phyloP scores from a whole-genome alignment of 768 basidiomycete genomes.

The Chalciporus piperatus region DNA sequence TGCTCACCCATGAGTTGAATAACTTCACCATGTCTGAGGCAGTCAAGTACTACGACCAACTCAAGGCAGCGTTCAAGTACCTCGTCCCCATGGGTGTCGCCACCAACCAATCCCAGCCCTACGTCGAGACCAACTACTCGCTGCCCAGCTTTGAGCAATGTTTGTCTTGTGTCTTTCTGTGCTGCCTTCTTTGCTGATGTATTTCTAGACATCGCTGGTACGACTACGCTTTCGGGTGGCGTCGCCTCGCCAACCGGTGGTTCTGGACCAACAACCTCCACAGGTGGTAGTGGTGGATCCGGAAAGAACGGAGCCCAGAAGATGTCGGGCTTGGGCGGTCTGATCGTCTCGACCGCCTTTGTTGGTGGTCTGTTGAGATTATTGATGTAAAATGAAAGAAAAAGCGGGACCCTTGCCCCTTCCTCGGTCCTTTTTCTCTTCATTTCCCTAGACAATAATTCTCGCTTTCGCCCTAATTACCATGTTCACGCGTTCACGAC shows the following conservation, averaged over 20 bases:
- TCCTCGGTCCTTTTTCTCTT: background rate
- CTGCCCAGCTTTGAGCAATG: conserved; percentile 47
- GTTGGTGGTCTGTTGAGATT: conserved; percentile 15
- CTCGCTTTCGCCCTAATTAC: background rate
- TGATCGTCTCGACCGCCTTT: conserved; percentile 16
- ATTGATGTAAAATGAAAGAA: conserved; percentile 14
- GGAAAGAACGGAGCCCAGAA: background rate
- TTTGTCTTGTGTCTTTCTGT: conserved; percentile 14
- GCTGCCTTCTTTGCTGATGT: background rate
- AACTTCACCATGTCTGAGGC: conserved; percentile 63
- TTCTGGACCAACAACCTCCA: conserved; percentile 5
- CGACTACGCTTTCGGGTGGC: conserved; percentile 14
- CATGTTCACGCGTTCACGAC: background rate
- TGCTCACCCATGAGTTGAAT: conserved; percentile 58
- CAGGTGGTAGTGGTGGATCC: background rate
- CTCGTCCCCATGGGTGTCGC: conserved; percentile 55
- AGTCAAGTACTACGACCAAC: conserved; percentile 45
- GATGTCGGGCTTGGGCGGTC: conserved; percentile 2
- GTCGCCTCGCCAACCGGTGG: conserved; percentile 1
- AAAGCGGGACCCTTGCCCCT: background rate
- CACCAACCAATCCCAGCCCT: conserved; percentile 50
- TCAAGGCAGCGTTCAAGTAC: conserved; percentile 44
- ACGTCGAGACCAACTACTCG: conserved; percentile 45
- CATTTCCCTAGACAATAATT: background rate
- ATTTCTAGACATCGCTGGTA: conserved; percentile 23